Evolutionary conservation across 148 eudicot species (phyloP).

Genomic region (Dysphania ambrosioides): DNA sequence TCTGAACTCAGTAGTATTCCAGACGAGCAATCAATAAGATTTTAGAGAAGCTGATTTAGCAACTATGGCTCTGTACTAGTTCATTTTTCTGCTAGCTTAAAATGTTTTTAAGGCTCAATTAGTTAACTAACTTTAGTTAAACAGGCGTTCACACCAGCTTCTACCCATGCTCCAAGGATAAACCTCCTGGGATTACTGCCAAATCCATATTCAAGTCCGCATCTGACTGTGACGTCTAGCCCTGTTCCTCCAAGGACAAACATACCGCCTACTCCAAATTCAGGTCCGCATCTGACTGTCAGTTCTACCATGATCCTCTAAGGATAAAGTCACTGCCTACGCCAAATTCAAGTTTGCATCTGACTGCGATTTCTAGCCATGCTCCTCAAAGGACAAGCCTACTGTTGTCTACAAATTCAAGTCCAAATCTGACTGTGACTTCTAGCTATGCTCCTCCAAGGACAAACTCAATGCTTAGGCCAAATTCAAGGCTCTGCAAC

Average conservation of each 20-base stretch:
- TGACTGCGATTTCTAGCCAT: no score
- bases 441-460: background rate
- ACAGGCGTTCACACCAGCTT: slow-evolving; percentile 1
- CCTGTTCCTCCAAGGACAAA: background rate
- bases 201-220: no score
- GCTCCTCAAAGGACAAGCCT: background rate
- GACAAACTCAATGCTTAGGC: no score
- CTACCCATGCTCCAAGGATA: background rate
- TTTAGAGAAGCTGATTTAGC: background rate
- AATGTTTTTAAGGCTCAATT: background rate
- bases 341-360: no score
- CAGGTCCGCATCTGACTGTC: background rate
- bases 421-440: background rate
- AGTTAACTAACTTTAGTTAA: background rate
- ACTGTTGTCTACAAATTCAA: background rate
- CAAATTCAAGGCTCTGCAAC: no score
- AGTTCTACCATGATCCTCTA: no score
- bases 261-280: background rate
- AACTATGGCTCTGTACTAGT: background rate
- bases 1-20: background rate
- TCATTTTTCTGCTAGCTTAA: background rate
- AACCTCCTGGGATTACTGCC: no score
- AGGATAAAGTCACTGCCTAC: no score
- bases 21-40: background rate
- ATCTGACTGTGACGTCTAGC: no score